A percentile compares a stretch with the other conserved stretches of the same genome.
phyloP scores from a whole-genome alignment of 345 rosid species.

The Hibiscus mutabilis region DNA sequence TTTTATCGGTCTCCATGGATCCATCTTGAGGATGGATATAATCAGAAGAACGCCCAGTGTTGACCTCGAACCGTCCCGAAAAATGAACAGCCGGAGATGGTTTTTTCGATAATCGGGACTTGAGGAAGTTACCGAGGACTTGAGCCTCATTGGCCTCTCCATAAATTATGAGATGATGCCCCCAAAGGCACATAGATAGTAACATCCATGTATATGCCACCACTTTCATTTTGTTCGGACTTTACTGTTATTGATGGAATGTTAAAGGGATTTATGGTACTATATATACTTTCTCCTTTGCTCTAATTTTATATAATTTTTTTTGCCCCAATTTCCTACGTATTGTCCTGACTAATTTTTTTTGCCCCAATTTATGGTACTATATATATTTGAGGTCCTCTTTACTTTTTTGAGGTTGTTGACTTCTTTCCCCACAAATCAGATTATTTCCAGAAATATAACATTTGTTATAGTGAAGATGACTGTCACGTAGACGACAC shows the following conservation, averaged over 20 bases:
- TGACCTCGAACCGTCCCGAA: neutral
- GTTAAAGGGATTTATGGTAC: neutral
- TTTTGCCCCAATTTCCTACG: too few species aligned
- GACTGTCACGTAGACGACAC: too few species aligned
- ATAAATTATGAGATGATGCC: neutral
- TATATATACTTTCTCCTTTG: neutral
- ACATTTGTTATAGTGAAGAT: too few species aligned
- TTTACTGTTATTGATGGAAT: neutral
- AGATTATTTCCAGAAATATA: too few species aligned
- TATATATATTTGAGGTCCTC: too few species aligned
- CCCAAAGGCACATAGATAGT: slow-evolving; percentile 8
- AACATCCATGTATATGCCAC: slow-evolving; percentile 4
- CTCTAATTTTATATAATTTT: too few species aligned
- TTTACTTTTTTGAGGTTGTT: too few species aligned
- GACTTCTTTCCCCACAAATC: too few species aligned
- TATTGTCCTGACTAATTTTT: too few species aligned
- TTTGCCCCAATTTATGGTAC: too few species aligned
- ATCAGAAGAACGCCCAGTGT: neutral
- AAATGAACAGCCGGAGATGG: neutral
- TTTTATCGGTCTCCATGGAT: slow-evolving; percentile 11
- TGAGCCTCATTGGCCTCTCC: slow-evolving; percentile 15
- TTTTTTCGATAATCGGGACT: neutral
- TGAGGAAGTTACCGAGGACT: neutral
- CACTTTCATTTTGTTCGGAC: neutral
- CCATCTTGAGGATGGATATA: slow-evolving; percentile 11